Percentiles rank a stretch among this genome's conserved stretches.
Conservation (phyloP, 192 early-diverging fungal genomes). For the Backusella parvicylindrica region DNA sequence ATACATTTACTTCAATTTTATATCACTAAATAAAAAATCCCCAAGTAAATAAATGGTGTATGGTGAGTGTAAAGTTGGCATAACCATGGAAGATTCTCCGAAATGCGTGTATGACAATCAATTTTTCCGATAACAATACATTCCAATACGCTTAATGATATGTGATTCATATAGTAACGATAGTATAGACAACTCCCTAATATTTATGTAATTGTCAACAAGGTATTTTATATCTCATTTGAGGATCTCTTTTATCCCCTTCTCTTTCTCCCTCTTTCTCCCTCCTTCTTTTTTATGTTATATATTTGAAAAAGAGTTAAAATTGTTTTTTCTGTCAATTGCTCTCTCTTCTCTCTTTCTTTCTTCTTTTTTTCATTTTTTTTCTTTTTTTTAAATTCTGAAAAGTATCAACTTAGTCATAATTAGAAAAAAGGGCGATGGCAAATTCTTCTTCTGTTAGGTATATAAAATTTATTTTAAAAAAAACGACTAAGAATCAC, state of each 20-base stretch:
- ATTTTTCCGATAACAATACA: background rate
- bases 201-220: slow-evolving; percentile 2
- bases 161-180: background rate
- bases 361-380: background rate
- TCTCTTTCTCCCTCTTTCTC: background rate
- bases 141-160: background rate
- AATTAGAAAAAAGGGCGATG: background rate
- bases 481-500: background rate
- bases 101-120: background rate
- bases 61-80: background rate
- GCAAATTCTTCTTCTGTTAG: slow-evolving; percentile 10
- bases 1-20: background rate
- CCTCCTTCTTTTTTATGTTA: background rate
- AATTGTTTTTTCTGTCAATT: background rate
- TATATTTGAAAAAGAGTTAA: background rate
- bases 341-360: background rate
- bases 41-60: background rate
- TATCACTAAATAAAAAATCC: background rate
- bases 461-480: background rate
- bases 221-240: background rate
- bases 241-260: background rate
- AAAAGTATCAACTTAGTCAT: background rate
- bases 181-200: background rate
- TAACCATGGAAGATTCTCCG: background rate
- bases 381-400: background rate